phyloP scores from a whole-genome alignment of 2,329 filamentous ascomycete species.

The Phialophora expanda region DNA sequence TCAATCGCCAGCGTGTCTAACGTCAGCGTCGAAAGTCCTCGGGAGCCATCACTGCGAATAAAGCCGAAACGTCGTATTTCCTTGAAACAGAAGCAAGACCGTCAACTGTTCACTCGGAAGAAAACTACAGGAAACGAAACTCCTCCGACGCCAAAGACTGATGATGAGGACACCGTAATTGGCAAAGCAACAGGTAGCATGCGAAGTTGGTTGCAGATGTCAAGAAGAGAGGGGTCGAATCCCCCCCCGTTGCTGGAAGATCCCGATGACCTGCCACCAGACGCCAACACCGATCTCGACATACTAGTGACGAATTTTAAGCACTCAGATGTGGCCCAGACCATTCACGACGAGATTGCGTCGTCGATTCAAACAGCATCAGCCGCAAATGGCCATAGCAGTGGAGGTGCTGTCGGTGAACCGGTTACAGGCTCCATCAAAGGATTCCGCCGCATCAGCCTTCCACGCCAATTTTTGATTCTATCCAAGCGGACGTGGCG shows the following conservation, averaged over 20 bases:
- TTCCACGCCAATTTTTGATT: conserved; percentile 82
- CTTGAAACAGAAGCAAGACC: conserved; percentile 82
- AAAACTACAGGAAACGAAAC: conserved; percentile 59
- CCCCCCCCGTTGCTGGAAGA: conserved; percentile 72
- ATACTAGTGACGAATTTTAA: conserved; percentile 76
- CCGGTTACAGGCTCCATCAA: conserved; percentile 63
- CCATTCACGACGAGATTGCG: conserved; percentile 78
- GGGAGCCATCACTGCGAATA: conserved; percentile 67
- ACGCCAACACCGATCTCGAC: conserved; percentile 78
- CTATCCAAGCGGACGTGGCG: conserved; percentile 91
- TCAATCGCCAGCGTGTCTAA: conserved; percentile 85
- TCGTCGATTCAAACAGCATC: conserved; percentile 68
- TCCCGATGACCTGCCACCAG: conserved; percentile 63
- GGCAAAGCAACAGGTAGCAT: conserved; percentile 44
- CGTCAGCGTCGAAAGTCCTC: conserved; percentile 70
- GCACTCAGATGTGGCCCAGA: conserved; percentile 75
- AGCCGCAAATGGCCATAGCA: conserved; percentile 69
- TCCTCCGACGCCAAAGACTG: conserved; percentile 65
- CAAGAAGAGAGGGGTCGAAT: conserved; percentile 59
- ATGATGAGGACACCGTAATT: conserved; percentile 63
- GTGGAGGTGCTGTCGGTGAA: conserved; percentile 55
- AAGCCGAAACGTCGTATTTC: conserved; percentile 76
- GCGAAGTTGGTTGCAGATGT: conserved; percentile 66
- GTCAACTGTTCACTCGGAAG: conserved; percentile 86
- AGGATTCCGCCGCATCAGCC: conserved; percentile 80